Conservation (phyloP, 148 eudicot genomes). For the Chenopodium berlandieri region DNA sequence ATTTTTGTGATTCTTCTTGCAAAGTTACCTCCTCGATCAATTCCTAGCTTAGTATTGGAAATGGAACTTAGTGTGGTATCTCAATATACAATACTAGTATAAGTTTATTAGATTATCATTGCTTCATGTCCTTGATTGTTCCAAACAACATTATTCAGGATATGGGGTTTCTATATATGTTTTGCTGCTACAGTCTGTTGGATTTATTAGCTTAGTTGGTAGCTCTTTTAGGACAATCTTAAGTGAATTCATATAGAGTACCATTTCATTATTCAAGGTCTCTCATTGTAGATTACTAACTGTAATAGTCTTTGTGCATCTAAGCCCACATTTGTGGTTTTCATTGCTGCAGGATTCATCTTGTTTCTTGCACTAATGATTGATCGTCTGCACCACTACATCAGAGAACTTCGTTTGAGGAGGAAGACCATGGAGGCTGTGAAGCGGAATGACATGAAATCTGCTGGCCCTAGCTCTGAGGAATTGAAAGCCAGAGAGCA, state of each 20-base stretch:
- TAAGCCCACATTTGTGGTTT: neutral
- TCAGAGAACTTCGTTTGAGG: slow-evolving; percentile 62
- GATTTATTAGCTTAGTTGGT: neutral
- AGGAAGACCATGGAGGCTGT: slow-evolving; percentile 53
- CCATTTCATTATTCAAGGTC: neutral
- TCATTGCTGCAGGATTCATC: slow-evolving; percentile 49
- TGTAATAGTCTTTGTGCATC: neutral
- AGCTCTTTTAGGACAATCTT: neutral
- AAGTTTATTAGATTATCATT: neutral
- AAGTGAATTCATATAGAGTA: neutral
- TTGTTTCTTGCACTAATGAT: slow-evolving; percentile 63
- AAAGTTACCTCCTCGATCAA: neutral
- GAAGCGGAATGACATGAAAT: slow-evolving; percentile 39
- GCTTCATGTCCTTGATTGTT: neutral
- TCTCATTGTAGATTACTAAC: neutral
- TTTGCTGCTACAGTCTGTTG: neutral
- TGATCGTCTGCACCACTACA: slow-evolving; percentile 66
- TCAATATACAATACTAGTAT: neutral
- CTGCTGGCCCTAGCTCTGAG: slow-evolving; percentile 41
- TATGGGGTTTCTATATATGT: neutral
- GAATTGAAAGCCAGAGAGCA: slow-evolving; percentile 54
- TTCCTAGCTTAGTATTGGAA: neutral
- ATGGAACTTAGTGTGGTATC: neutral
- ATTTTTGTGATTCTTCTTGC: neutral
- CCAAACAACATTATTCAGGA: neutral